A percentile compares a stretch with the other conserved stretches of the same genome.
Conservation (phyloP, 1,284 basidiomycete species). For the Puccinia hordei region DNA sequence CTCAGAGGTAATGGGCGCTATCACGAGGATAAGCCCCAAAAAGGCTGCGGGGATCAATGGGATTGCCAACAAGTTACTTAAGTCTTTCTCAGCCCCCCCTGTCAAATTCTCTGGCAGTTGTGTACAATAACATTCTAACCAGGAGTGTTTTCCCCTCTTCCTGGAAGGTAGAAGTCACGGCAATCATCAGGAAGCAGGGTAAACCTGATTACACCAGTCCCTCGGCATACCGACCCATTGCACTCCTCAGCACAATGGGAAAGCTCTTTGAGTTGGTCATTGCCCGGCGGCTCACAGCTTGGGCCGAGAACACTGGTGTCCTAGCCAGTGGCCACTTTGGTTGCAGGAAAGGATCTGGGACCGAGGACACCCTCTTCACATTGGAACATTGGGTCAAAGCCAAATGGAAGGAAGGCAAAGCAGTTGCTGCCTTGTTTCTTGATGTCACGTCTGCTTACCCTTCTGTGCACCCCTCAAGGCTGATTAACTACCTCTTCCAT, state of each 20-base stretch:
- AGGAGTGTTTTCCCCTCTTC: background rate
- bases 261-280: background rate
- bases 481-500: background rate
- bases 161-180: constrained; percentile 9
- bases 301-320: background rate
- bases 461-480: background rate
- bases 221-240: constrained; percentile 25
- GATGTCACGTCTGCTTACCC: constrained; percentile 32
- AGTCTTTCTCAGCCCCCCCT: background rate
- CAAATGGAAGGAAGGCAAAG: constrained; percentile 31
- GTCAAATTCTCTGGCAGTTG: background rate
- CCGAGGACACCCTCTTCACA: background rate
- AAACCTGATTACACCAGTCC: background rate
- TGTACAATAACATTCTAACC: background rate
- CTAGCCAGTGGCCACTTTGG: background rate
- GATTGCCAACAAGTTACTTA: background rate
- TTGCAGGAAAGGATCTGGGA: background rate
- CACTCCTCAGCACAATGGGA: background rate
- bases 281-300: background rate
- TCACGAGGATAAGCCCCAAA: background rate
- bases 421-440: background rate
- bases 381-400: constrained; percentile 3
- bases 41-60: constrained; percentile 10
- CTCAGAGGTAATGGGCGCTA: background rate
- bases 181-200: constrained; percentile 2